These are phyloP conservation scores for Candida cerambycidarum DNA, from an alignment of 805 yeast genomes.

Conservation along the genomic window DNA sequence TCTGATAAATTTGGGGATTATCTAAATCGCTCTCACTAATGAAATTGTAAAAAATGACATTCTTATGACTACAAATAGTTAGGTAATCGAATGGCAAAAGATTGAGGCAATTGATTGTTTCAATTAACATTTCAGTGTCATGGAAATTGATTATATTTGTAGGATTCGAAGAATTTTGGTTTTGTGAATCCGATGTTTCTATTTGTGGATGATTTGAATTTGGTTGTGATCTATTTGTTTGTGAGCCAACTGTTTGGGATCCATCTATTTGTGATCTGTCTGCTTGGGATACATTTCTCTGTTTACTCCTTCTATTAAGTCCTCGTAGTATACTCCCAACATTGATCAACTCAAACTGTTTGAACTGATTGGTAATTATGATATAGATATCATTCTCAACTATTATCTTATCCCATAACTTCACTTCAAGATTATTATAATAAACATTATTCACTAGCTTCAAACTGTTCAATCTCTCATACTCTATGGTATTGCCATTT, in stretches of 20 bases:
- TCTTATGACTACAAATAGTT: slow-evolving; percentile 12
- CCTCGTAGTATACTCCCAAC: slow-evolving; percentile 1
- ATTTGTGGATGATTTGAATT: background rate
- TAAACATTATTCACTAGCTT: slow-evolving; percentile 4
- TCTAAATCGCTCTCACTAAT: slow-evolving; percentile 19
- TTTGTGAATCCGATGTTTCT: background rate
- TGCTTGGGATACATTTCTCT: background rate
- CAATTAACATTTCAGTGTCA: slow-evolving; percentile 2
- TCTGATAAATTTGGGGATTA: slow-evolving; percentile 18
- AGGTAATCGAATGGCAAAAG: slow-evolving; percentile 16
- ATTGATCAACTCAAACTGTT: slow-evolving; percentile 12
- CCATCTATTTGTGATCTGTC: no score
- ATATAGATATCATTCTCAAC: slow-evolving; percentile 8
- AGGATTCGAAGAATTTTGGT: background rate
- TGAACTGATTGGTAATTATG: slow-evolving; percentile 13
- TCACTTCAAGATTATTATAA: slow-evolving; percentile 9
- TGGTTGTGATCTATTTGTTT: no score
- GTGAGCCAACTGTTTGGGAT: no score
- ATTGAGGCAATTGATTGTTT: slow-evolving; percentile 9
- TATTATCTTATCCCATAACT: slow-evolving; percentile 13
- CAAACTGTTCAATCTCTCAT: slow-evolving; percentile 10
- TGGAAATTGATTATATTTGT: background rate
- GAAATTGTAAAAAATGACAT: slow-evolving; percentile 13
- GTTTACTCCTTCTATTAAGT: background rate
- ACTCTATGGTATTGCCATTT: slow-evolving; percentile 11